These are phyloP conservation scores for Monosporozyma aerobia DNA, from an alignment of 805 yeast genomes.

Conservation along the genomic window DNA sequence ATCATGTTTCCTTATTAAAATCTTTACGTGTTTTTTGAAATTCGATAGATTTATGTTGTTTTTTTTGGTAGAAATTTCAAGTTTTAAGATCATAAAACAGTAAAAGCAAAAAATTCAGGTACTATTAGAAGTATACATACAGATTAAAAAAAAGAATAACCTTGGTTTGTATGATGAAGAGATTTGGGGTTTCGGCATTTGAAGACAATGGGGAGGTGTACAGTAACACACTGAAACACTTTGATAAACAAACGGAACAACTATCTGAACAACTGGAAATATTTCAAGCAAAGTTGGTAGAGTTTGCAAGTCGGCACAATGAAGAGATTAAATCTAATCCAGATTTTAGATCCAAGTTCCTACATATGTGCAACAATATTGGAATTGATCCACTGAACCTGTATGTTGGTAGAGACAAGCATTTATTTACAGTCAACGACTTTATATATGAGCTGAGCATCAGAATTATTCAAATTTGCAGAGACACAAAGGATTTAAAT, in stretches of 20 bases:
- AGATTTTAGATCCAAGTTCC: conserved; percentile 60
- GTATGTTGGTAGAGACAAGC: conserved; percentile 26
- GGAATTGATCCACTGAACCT: conserved; percentile 71
- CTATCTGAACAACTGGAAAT: conserved; percentile 63
- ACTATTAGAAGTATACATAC: neutral
- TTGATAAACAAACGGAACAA: conserved; percentile 48
- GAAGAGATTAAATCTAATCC: conserved; percentile 56
- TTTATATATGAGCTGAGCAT: conserved; percentile 62
- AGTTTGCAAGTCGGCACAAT: conserved; percentile 65
- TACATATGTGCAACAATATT: conserved; percentile 64
- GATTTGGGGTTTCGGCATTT: conserved; percentile 41
- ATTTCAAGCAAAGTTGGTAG: conserved; percentile 68
- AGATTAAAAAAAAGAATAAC: neutral
- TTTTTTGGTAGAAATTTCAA: neutral
- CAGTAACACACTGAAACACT: conserved; percentile 4
- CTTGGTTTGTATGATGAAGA: conserved; percentile 26
- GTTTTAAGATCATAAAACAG: neutral
- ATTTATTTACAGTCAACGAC: conserved; percentile 34
- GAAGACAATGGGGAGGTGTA: conserved; percentile 21
- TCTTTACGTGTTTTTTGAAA: neutral
- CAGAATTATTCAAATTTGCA: conserved; percentile 66
- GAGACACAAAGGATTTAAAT: conserved; percentile 56
- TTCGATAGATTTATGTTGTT: neutral
- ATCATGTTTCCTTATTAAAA: neutral
- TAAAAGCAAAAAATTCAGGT: neutral